Base-by-base conservation (phyloP, 2,329 filamentous ascomycete species). In the Coniochaeta sp. region DNA sequence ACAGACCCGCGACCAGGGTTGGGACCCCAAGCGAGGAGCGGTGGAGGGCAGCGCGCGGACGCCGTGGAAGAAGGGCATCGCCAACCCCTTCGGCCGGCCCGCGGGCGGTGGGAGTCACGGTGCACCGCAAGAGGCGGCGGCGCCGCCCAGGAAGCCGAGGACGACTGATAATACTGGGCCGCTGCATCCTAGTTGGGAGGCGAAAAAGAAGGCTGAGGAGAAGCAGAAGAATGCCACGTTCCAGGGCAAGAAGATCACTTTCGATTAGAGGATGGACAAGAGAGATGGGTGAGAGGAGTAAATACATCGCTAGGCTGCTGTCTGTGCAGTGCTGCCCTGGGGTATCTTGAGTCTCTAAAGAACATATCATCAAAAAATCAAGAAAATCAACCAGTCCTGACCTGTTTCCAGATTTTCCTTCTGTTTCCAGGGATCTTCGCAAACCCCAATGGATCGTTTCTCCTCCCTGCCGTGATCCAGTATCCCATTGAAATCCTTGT, bases 111-210 rank as follows among this genome's bases (percentile, higher is more conserved):
- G 22, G 3, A 9, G 38, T 30, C 6, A 14, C 38, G 14, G 6
- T 30, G 27, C 6, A 12, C 6, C 27, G 27, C 6, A 6, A 22
- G 22, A 22, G 38, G 20, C 58, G 61, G 30, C 9, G 18, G n/a
- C n/a, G n/a, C n/a, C 48, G 2, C 48, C 47, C 13, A 38, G 51
- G 52, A 48, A 56, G 46, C 54, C 57, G 42, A 56, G 56, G 52
- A 52, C 28, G 14, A 52, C 60, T n/a, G 63, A 63, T 35, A 64
- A 67, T 38, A 64, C 66, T 30, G 72, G 79, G 0, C 58, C 75
- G 3, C 63, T 87, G 58, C 84, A 87, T 70, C 78, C 82, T 1
- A 83, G 79, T 60, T 86, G 83, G 83, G 78, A 78, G 57, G 82
- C 82, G 52, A 79, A 74, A 56, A 82, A 81, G 67, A 79, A 79